These are phyloP conservation scores for Bassia scoparia DNA, from an alignment of 148 eudicot genomes.

Conservation along the genomic window DNA sequence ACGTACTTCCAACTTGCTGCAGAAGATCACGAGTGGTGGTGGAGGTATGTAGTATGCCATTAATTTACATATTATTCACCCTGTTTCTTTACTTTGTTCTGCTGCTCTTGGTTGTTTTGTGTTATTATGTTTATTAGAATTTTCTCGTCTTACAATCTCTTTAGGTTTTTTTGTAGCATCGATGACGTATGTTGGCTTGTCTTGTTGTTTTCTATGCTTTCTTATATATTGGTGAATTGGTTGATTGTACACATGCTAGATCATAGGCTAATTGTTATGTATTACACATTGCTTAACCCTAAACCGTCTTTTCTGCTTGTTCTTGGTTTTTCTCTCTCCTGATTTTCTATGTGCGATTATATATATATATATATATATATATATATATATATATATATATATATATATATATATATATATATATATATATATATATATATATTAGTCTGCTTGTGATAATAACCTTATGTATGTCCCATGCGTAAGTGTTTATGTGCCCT, in stretches of 20 bases:
- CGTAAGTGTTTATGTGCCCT: too few species aligned
- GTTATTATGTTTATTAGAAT: too few species aligned
- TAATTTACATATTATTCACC: neutral
- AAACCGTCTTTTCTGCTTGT: neutral
- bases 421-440: too few species aligned
- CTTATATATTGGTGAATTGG: neutral
- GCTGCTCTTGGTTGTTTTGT: neutral
- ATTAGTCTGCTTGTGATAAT: too few species aligned
- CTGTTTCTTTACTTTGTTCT: neutral
- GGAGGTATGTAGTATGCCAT: conserved; percentile 29
- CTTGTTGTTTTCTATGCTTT: neutral
- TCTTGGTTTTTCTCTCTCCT: too few species aligned
- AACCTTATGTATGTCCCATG: too few species aligned
- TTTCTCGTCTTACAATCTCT: neutral
- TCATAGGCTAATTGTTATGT: neutral
- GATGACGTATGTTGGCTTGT: neutral
- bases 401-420: too few species aligned
- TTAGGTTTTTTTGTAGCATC: neutral
- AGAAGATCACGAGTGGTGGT: conserved; percentile 43
- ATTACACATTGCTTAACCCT: neutral
- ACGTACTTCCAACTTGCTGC: conserved; percentile 45
- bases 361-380: too few species aligned
- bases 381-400: too few species aligned
- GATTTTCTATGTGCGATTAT: neutral
- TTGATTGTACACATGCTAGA: neutral